Evolutionary conservation across 495 filamentous ascomycete genomes (phyloP).

Genomic region (Penicillium coffeae): DNA sequence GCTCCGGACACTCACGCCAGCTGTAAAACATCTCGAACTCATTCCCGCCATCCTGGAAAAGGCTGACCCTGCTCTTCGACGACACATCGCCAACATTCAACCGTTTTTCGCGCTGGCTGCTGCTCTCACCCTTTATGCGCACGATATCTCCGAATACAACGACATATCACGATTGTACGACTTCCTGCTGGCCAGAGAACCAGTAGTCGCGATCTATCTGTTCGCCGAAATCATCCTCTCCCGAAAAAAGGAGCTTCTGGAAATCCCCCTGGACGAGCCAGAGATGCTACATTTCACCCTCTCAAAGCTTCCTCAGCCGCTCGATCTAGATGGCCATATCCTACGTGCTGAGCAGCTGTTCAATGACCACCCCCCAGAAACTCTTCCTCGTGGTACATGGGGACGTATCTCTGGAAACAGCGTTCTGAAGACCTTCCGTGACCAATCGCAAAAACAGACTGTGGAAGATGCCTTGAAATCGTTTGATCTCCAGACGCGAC

Average conservation of each 20-base stretch:
- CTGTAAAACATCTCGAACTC: constrained; percentile 75
- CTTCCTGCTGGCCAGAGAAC: constrained; percentile 78
- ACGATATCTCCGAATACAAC: constrained; percentile 86
- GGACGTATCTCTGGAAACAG: constrained; percentile 63
- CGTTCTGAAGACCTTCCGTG: constrained; percentile 77
- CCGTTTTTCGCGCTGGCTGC: constrained; percentile 91
- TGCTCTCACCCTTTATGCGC: constrained; percentile 90
- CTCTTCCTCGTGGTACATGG: constrained; percentile 62
- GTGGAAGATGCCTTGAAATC: constrained; percentile 57
- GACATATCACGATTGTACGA: constrained; percentile 89
- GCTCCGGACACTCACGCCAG: constrained; percentile 81
- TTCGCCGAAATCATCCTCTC: constrained; percentile 84
- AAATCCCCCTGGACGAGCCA: constrained; percentile 76
- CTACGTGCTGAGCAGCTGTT: constrained; percentile 58
- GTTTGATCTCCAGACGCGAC: constrained; percentile 65
- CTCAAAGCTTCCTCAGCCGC: constrained; percentile 77
- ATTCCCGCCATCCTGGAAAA: constrained; percentile 74
- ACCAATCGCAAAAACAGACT: constrained; percentile 41
- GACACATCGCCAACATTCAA: constrained; percentile 69
- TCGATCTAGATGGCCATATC: constrained; percentile 82
- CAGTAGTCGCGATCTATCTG: constrained; percentile 82
- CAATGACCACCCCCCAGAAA: constrained; percentile 65
- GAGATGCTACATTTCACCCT: constrained; percentile 91
- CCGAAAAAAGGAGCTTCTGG: constrained; percentile 75
- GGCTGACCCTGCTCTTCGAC: constrained; percentile 62